Percentiles rank a stretch among this genome's conserved stretches.
These are phyloP conservation scores for Hemisphaericaspora xylofermentans DNA, from an alignment of 1,139 yeast genomes.

Conservation along the genomic window DNA sequence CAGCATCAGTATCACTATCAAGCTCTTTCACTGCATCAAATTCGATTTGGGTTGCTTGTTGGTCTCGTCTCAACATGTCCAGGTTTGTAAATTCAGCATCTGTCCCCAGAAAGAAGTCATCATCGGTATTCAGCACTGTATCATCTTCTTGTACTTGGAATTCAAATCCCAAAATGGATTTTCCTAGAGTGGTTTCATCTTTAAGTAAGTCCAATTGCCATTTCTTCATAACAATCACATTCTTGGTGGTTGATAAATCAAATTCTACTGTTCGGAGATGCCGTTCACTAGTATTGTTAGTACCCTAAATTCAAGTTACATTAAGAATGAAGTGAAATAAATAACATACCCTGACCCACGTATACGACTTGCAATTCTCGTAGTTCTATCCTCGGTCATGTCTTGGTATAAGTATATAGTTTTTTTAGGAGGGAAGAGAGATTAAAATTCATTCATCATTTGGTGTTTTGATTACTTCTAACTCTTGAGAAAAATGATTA, in stretches of 20 bases:
- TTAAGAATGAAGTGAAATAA: background rate
- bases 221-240: background rate
- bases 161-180: background rate
- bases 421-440: background rate
- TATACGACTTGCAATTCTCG: slow-evolving; percentile 28
- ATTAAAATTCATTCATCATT: background rate
- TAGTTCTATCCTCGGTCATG: slow-evolving; percentile 17
- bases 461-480: too few relatives aligned
- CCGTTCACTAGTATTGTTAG: slow-evolving; percentile 13
- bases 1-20: background rate
- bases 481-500: too few relatives aligned
- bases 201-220: slow-evolving; percentile 1
- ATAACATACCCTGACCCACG: slow-evolving; percentile 45
- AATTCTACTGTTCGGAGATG: slow-evolving; percentile 9
- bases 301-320: background rate
- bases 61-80: background rate
- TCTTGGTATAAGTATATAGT: background rate
- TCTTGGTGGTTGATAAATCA: background rate
- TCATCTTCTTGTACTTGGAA: slow-evolving; percentile 1
- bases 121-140: background rate
- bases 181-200: background rate
- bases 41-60: background rate
- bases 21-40: background rate
- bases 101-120: background rate
- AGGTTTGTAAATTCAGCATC: background rate